These are phyloP conservation scores for Coriaria nepalensis DNA, from an alignment of 306 rosid species.

Conservation along the genomic window DNA sequence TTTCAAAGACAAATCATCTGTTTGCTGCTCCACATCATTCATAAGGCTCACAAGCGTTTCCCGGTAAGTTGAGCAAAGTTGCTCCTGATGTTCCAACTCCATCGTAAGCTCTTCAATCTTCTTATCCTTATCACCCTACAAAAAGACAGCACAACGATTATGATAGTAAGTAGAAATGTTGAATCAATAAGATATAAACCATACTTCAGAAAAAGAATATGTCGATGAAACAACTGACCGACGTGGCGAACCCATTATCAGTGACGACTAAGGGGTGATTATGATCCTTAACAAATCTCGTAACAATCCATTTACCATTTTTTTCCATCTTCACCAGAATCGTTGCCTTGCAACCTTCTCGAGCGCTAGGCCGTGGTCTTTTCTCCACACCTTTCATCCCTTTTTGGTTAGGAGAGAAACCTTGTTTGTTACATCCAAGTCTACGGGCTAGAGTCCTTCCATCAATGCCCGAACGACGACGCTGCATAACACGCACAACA, in stretches of 20 bases:
- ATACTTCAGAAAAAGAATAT: no score
- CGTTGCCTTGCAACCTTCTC: conserved; percentile 94
- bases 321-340: conserved; percentile 83
- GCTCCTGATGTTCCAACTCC: conserved; percentile 79
- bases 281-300: conserved; percentile 78
- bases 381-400: conserved; percentile 44
- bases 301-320: conserved; percentile 83
- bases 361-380: conserved; percentile 68
- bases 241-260: conserved; percentile 58
- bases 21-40: conserved; percentile 47
- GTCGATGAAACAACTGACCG: conserved; percentile 56
- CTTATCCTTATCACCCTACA: conserved; percentile 73
- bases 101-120: conserved; percentile 66
- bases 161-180: no score
- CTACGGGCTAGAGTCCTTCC: conserved; percentile 92
- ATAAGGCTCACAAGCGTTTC: conserved; percentile 57
- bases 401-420: conserved; percentile 64
- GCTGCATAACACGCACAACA: conserved; percentile 74
- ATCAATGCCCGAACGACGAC: conserved; percentile 74
- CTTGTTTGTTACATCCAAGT: conserved; percentile 91
- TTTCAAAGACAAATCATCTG: conserved; percentile 59
- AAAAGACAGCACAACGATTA: neutral
- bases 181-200: no score
- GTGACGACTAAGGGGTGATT: conserved; percentile 70
- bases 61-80: conserved; percentile 49